Base-by-base conservation (phyloP, 2,329 filamentous ascomycete genomes). In the Xylaria multiplex region DNA sequence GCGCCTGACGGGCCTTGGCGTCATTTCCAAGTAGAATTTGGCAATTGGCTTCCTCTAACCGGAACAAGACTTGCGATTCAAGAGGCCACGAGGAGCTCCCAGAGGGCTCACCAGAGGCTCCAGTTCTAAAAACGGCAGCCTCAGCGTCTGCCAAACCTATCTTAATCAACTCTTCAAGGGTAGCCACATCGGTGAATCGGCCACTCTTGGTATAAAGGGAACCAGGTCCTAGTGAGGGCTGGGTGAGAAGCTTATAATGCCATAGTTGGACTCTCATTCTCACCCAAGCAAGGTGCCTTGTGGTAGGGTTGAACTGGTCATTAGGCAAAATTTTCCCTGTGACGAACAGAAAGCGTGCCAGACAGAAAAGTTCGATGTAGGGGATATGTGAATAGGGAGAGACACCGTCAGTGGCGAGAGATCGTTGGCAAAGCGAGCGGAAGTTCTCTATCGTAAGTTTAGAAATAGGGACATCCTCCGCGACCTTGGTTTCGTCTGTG, bases 11-110 rank as follows among this genome's bases (percentile, higher is more conserved):
- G 0, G 95, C 94, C 73, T 91, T 90, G 48, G 85, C 85, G 73
- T 97, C 93, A 48, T 92, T 85, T 0, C 94, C 93, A 71, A 97
- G 90, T 75, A 96, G 88, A 27, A 93, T 93, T 76, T 95, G 89
- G 54, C 96, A 88, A 40, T 93, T 91, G 2, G 93, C 91, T 70
- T 92, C 87, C 77, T 99, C 96, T 2, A 98, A 79, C 43, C 96
- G 77, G 71, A 94, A 96, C 68, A 90, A 86, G 3, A 90, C 87
- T 72, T 84, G 86, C n/a, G 86, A 83, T 40, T 86, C 79, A 2
- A 73, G 77, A 7, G 75, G 75, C 80, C 83, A 85, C 0, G 59
- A 56, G 2, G 75, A 71, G 1, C 77, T 74, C 5, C 71, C 70
- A 9, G 69, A 72, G 64, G 55, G 70, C 32, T 79, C 74, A 7